Evolutionary conservation across 1,284 basidiomycete genomes (phyloP).

Genomic region (Fistulina hepatica): DNA sequence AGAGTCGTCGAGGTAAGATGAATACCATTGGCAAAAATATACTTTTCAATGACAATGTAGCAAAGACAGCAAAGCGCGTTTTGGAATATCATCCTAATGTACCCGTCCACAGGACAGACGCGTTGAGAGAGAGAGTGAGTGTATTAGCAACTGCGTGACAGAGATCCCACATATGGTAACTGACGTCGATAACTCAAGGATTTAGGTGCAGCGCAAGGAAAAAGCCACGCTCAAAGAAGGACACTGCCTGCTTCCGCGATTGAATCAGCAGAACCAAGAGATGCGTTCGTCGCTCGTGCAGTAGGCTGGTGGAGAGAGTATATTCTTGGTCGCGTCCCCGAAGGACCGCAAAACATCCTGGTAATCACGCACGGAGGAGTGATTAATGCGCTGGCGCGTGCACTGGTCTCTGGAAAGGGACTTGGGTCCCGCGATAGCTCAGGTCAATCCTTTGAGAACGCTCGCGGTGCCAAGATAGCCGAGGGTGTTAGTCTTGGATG

Average conservation of each 20-base stretch:
- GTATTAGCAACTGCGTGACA: background rate
- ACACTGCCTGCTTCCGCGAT: slow-evolving; percentile 7
- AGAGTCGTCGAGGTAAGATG: slow-evolving; percentile 46
- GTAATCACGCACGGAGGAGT: slow-evolving; percentile 58
- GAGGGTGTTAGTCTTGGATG: too few species aligned
- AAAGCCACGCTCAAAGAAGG: slow-evolving; percentile 11
- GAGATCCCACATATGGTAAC: too few species aligned
- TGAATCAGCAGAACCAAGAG: slow-evolving; percentile 27
- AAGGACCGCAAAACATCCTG: slow-evolving; percentile 34
- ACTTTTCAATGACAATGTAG: background rate
- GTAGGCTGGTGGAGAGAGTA: slow-evolving; percentile 48
- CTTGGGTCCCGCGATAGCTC: too few species aligned
- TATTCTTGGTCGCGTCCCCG: slow-evolving; percentile 29
- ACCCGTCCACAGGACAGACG: slow-evolving; percentile 30
- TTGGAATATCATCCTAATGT: slow-evolving; percentile 40
- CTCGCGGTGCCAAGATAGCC: too few species aligned
- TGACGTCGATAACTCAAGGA: slow-evolving; percentile 20
- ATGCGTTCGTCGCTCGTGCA: slow-evolving; percentile 36
- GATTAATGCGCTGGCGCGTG: slow-evolving; percentile 41
- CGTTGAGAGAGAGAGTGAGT: slow-evolving; percentile 55
- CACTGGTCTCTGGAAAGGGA: too few species aligned
- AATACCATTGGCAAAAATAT: background rate
- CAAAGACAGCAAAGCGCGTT: slow-evolving; percentile 55
- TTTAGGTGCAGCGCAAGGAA: slow-evolving; percentile 54
- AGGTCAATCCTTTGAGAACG: too few species aligned